Percentiles rank a stretch among this genome's conserved stretches.
Evolutionary conservation across 371 early-diverging fungal genomes (phyloP).

Genomic region (Mucor racemosus): DNA sequence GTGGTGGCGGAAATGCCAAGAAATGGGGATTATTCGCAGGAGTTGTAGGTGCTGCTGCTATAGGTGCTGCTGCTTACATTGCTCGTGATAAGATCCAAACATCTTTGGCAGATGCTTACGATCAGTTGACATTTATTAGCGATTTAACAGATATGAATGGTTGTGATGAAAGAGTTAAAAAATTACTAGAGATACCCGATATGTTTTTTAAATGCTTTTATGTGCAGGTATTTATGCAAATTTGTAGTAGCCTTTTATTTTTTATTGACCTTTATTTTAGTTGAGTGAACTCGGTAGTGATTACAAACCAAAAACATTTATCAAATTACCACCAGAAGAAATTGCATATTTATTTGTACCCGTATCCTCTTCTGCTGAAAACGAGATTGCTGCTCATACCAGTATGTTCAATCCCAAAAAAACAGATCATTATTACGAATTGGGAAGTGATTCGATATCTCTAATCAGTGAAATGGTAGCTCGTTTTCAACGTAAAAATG

Average conservation of each 20-base stretch:
- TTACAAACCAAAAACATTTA: slow-evolving; percentile 48
- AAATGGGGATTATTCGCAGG: slow-evolving; percentile 60
- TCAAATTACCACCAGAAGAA: slow-evolving; percentile 51
- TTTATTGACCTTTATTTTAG: not conserved
- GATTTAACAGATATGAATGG: slow-evolving; percentile 42
- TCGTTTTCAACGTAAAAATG: slow-evolving; percentile 27
- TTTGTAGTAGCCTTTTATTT: not conserved
- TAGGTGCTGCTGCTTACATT: slow-evolving; percentile 53
- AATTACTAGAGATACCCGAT: slow-evolving; percentile 40
- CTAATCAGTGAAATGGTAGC: slow-evolving; percentile 53
- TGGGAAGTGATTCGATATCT: slow-evolving; percentile 53
- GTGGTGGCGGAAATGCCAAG: slow-evolving; percentile 3
- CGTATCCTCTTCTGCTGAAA: slow-evolving; percentile 28
- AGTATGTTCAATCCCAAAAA: slow-evolving; percentile 60
- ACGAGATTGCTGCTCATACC: slow-evolving; percentile 58
- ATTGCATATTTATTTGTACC: slow-evolving; percentile 41
- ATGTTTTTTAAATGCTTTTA: slow-evolving; percentile 63
- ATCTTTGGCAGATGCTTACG: slow-evolving; percentile 46
- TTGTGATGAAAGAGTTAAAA: slow-evolving; percentile 42
- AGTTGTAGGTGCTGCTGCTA: slow-evolving; percentile 56
- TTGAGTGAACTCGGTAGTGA: slow-evolving; percentile 9
- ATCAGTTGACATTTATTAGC: slow-evolving; percentile 61
- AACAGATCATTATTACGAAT: slow-evolving; percentile 54
- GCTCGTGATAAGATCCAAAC: slow-evolving; percentile 43
- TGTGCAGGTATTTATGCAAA: slow-evolving; percentile 34